These are phyloP conservation scores for Simplicillium sp. DNA, from an alignment of 2,329 filamentous ascomycete genomes.

Conservation along the genomic window DNA sequence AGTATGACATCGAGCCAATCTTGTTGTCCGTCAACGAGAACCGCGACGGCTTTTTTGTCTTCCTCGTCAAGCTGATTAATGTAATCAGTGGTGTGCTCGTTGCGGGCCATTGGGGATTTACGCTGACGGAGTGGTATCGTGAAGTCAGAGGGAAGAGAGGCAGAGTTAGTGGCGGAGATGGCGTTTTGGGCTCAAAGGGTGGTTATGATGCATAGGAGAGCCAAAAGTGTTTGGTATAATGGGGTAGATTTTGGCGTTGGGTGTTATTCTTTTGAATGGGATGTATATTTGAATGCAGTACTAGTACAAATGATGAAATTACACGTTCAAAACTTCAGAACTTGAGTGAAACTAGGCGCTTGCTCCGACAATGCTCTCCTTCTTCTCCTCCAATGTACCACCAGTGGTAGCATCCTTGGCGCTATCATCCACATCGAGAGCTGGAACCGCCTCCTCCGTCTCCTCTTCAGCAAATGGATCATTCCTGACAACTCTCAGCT, in stretches of 20 bases:
- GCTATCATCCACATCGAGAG: conserved; percentile 34
- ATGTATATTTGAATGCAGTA: background rate
- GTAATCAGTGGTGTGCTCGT: conserved; percentile 86
- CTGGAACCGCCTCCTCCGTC: conserved; percentile 15
- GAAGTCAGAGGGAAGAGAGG: conserved; percentile 43
- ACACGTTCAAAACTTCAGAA: too few relatives aligned
- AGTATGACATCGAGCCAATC: conserved; percentile 97
- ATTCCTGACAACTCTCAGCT: conserved; percentile 28
- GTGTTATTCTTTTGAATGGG: conserved; percentile 1
- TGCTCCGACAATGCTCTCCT: conserved; percentile 23
- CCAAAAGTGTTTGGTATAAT: background rate
- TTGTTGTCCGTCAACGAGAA: conserved; percentile 77
- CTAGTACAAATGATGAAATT: too few relatives aligned
- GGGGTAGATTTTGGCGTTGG: background rate
- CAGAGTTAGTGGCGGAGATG: conserved; percentile 33
- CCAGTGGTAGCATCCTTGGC: conserved; percentile 33
- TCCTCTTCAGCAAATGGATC: conserved; percentile 20
- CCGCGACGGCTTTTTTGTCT: conserved; percentile 62
- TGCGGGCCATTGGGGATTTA: conserved; percentile 87
- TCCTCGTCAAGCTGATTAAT: conserved; percentile 80
- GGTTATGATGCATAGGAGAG: conserved; percentile 16
- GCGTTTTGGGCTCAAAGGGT: conserved; percentile 39
- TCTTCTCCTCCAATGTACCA: conserved; percentile 20
- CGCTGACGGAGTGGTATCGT: conserved; percentile 66
- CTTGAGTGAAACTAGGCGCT: background rate